Base-by-base conservation (phyloP, 164 flowering plant species). In the Piper longum region DNA sequence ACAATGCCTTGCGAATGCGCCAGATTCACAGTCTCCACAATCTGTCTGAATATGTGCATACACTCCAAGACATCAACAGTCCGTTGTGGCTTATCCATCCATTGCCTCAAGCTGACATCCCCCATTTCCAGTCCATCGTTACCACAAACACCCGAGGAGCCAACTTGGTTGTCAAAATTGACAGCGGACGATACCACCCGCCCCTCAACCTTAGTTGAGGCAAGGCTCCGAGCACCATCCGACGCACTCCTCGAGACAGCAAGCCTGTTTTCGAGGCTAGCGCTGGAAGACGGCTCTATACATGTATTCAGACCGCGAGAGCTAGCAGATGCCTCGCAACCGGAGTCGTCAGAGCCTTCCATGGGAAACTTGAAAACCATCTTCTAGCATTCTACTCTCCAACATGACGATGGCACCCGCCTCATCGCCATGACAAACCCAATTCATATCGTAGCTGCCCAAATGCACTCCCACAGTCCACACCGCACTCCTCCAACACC, bases 1-100 rank as follows among this genome's bases (percentile, higher is more conserved):
- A 85, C 88, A 60, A 90, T 70, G 56, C 91, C 95, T 68, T 85
- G 89, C 5, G 93, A 83, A 75, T 95, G 99, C 18, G 96, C 95
- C n/a, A 75, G 67, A 67, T 82, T 77, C 63, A 88, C 93, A 64
- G 82, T 84, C 65, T 88, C 95, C 19, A 83, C 89, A 62, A 88
- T 83, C 82, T 95, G 99, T 66, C 79, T 76, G 67, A 95, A 91
- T 73, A 95, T 77, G 70, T 86, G 97, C 82, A 91, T 67, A 71
- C 93, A 88, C 69, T 95, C 97, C 68, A 82, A 72, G 26, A 65
- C 76, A 67, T 85, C 93, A 43, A 95, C 87, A 0, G 75, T 52
- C 64, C 99, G 67, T 64, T 83, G 85, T 4, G 84, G 85, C 41
- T 76, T 85, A 69, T 95, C 99, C 76, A 95, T 68, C 99, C 97